Evolutionary conservation across 352 stramenopile genomes (phyloP), one percentile per base, ranked within the genome.

Genomic region (Phytophthora citricola): DNA sequence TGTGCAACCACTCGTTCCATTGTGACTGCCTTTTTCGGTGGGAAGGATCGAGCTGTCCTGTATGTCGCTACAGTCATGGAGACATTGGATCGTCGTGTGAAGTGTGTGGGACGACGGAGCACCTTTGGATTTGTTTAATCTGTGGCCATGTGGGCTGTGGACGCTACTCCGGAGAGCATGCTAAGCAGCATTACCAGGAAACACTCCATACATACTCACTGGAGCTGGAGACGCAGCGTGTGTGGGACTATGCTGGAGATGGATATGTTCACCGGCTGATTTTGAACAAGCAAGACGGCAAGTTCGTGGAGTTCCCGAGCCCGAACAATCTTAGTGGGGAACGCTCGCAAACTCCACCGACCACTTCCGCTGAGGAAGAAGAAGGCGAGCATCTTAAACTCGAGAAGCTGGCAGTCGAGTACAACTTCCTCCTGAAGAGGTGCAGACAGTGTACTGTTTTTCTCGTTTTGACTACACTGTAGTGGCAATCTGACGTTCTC

Each of bases 1-100:
- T 98, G 46, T 99, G 97, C 77, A 99, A 99, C 73, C 97, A 99
- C 79, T 98, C 92, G 17, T 99, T 99, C 72, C 97, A 99, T 79
- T 97, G 96, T 53, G 91, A 98, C 63, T 99, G 97, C 71, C 74
- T 99, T 2, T 91, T 95, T 60, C 90, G 91, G 51, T 99, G 95
- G 89, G 86, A 98, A 81, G 96, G 97, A 54, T 97, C 92, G 46
- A 97, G 93, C 40, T 99, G 97, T 63, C 96, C 97, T 1, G 97
- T 99, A 38, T 99, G 97, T 75, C 84, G 96, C 50, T 98, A 98
- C 73, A 98, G 98, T 64, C 97, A 98, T 73, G 91, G 92, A 40
- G 93, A 98, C 64, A 95, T 97, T 45, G 81, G 94, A 6, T 98
- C 92, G 24, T 78, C 93, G n/a, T 98, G 93, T 56, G 90, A 98